These are phyloP conservation scores for Penicillium paradoxum DNA, from an alignment of 495 filamentous ascomycete species.

Conservation along the genomic window DNA sequence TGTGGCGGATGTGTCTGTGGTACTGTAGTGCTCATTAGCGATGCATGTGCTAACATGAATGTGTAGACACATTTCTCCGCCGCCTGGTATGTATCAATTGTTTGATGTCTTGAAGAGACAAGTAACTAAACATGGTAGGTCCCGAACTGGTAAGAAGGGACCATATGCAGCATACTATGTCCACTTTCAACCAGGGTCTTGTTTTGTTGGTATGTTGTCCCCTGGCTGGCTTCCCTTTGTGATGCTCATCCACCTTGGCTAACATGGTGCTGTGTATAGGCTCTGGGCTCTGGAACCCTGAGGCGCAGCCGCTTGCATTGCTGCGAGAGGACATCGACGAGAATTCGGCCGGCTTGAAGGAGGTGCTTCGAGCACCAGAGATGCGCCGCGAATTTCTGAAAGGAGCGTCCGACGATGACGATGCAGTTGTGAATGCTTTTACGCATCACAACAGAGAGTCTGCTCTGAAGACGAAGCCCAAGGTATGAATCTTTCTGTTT, in stretches of 20 bases:
- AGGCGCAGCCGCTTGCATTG: conserved; percentile 51
- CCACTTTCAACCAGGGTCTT: conserved; percentile 54
- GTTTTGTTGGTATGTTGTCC: conserved; percentile 55
- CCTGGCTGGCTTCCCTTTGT: background rate
- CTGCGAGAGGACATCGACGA: conserved; percentile 71
- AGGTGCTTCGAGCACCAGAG: conserved; percentile 51
- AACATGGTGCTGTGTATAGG: conserved; percentile 43
- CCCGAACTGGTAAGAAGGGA: conserved; percentile 77
- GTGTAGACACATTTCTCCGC: conserved; percentile 70
- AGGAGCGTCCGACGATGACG: conserved; percentile 48
- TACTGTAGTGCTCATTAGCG: conserved; percentile 18
- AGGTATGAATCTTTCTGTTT: conserved; percentile 49
- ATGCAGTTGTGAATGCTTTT: conserved; percentile 64
- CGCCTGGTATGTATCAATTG: conserved; percentile 55
- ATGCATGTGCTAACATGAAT: conserved; percentile 22
- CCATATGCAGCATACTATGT: conserved; percentile 83
- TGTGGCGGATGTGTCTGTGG: conserved; percentile 10
- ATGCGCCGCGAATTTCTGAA: conserved; percentile 62
- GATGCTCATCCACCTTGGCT: conserved; percentile 5
- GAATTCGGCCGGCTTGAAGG: conserved; percentile 60
- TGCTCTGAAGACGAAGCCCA: conserved; percentile 79
- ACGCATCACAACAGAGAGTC: conserved; percentile 59
- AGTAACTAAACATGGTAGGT: conserved; percentile 44
- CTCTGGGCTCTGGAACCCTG: conserved; percentile 75
- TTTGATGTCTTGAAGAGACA: background rate